Evolutionary conservation across 345 rosid species (phyloP).

Genomic region (Lenwebbia sp.): DNA sequence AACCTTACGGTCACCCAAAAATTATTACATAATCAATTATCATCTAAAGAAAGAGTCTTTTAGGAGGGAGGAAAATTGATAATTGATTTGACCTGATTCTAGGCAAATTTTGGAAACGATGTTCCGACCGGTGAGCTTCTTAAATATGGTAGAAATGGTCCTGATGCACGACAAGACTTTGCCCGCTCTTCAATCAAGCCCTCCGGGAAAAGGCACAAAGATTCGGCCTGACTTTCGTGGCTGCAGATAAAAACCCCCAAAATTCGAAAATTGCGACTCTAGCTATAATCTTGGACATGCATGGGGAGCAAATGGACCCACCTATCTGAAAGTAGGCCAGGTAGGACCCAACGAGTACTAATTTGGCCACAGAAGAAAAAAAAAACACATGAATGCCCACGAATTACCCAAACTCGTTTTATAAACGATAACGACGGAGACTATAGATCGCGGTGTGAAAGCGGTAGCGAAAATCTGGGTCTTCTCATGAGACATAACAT

Average conservation of each 20-base stretch:
- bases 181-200: background rate
- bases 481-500: background rate
- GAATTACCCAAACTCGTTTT: background rate
- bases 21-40: too few relatives aligned
- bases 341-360: background rate
- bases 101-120: background rate
- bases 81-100: background rate
- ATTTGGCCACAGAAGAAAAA: background rate
- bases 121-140: background rate
- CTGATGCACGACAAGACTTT: background rate
- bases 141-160: background rate
- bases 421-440: too few relatives aligned
- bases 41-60: background rate
- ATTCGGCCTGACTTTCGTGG: background rate
- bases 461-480: background rate
- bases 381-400: background rate
- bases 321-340: background rate
- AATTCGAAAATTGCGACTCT: background rate
- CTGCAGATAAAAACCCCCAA: background rate
- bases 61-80: background rate
- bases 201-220: background rate
- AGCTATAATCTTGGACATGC: background rate
- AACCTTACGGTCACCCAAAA: too few relatives aligned
- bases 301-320: background rate
- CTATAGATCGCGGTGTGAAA: background rate